Evolutionary conservation across 164 flowering plant species (phyloP), one percentile per base, ranked within the genome.

Genomic region (Liriodendron chinense): DNA sequence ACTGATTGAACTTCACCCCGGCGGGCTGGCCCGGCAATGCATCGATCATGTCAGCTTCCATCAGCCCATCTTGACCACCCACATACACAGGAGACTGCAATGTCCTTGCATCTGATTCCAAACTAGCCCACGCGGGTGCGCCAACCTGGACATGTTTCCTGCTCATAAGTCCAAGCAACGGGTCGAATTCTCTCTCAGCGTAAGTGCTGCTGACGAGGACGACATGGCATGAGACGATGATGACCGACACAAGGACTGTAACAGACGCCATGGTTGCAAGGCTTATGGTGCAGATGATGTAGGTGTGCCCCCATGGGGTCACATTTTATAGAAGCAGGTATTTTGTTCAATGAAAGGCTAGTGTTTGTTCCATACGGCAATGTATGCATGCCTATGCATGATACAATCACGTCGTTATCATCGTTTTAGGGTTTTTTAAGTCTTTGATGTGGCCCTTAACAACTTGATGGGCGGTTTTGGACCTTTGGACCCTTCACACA

Each of bases 11-110:
- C 24, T 80, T 68, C 56, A 84, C 87, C 7, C 79, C 83, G 9
- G 75, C 56, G 0, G 89, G 91, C 48, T 84, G 87, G 3, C 91
- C 89, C 0, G 88, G 91, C 77, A 88, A 78, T 9, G 21, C 23
- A 0, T 21, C 74, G 10, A 88, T 79, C 82, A 81, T 85, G 74
- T 86, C 87, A 7, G 75, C 70, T 65, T 78, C 78, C 81, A 57
- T 86, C 74, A 76, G 24, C 23, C 84, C 85, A 43, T 79, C 68
- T 23, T 85, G 86, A 3, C 66, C 10, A 2, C 28, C 28, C 18
- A 65, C 68, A 24, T 65, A 23, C 14, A 65, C 68, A 13, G 23
- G 43, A 34, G 7, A 34, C 3, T 34, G 43, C 43, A 34, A 34
- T 34, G 43, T 22, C 21, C 9, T 20, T 7, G n/a, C 9, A 14